Conservation (phyloP, 768 basidiomycete genomes). For the Suillus subalutaceus region DNA sequence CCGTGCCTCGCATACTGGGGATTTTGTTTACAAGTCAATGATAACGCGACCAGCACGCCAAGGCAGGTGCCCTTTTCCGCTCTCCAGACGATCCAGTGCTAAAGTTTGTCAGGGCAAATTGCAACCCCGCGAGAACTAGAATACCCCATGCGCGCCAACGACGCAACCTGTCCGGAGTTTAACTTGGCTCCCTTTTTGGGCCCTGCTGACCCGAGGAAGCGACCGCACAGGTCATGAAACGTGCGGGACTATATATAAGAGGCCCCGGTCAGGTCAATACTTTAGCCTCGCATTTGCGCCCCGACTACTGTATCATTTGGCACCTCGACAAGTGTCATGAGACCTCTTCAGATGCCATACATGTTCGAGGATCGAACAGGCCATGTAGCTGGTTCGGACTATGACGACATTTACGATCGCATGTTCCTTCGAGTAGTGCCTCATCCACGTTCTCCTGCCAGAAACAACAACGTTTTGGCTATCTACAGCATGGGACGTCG, state of each 20-base stretch:
- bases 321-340: slow-evolving; percentile 18
- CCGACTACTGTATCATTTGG: neutral
- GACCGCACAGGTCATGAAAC: slow-evolving; percentile 9
- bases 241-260: slow-evolving; percentile 1
- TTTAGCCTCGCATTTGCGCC: neutral
- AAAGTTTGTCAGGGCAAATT: neutral
- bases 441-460: slow-evolving; percentile 40
- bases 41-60: neutral
- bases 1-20: neutral
- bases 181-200: neutral
- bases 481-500: slow-evolving; percentile 71
- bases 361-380: slow-evolving; percentile 74
- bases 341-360: slow-evolving; percentile 45
- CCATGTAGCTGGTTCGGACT: slow-evolving; percentile 57
- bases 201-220: neutral
- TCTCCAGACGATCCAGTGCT: neutral
- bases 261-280: no score
- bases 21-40: neutral
- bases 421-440: slow-evolving; percentile 66
- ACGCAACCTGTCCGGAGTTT: neutral
- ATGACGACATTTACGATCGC: slow-evolving; percentile 79
- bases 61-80: slow-evolving; percentile 3
- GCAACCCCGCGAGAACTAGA: slow-evolving; percentile 4
- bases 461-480: slow-evolving; percentile 42
- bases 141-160: neutral